Conservation (phyloP, 1,284 basidiomycete species). For the Fomitiporia mediterranea region DNA sequence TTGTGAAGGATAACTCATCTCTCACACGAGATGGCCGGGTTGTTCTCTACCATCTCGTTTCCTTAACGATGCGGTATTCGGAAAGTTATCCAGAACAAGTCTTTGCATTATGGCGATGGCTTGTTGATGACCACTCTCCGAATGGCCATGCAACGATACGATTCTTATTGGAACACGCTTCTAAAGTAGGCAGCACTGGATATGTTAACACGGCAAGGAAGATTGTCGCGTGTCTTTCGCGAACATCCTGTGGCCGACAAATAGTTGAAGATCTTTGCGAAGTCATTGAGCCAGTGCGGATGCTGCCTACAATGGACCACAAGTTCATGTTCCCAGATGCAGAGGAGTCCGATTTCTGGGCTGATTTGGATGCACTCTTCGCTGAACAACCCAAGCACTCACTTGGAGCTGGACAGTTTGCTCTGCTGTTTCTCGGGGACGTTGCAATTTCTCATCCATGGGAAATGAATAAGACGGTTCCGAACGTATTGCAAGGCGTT, state of each 20-base stretch:
- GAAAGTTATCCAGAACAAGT: constrained; percentile 81
- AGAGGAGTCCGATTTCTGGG: constrained; percentile 69
- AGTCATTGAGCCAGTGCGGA: constrained; percentile 80
- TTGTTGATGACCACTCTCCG: constrained; percentile 64
- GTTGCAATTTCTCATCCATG: constrained; percentile 76
- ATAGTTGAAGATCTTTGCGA: constrained; percentile 83
- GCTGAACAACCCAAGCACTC: constrained; percentile 63
- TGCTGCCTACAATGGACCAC: constrained; percentile 74
- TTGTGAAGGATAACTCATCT: constrained; percentile 52
- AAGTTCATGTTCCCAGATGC: constrained; percentile 63
- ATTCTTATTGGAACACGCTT: constrained; percentile 85
- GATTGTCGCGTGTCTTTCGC: constrained; percentile 81
- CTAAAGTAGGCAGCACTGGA: constrained; percentile 73
- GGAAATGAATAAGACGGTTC: constrained; percentile 68
- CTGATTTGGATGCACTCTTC: constrained; percentile 70
- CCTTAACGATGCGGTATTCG: constrained; percentile 77
- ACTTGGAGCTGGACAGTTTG: constrained; percentile 81
- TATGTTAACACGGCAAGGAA: constrained; percentile 81
- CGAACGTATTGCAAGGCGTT: constrained; percentile 75
- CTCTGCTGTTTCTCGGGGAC: constrained; percentile 82
- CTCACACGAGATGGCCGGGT: constrained; percentile 59
- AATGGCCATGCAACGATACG: constrained; percentile 81
- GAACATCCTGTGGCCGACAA: constrained; percentile 67
- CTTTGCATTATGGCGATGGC: constrained; percentile 73
- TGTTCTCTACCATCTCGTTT: constrained; percentile 80